phyloP scores from a whole-genome alignment of 2,329 filamentous ascomycete species.

The Fusarium miscanthi region DNA sequence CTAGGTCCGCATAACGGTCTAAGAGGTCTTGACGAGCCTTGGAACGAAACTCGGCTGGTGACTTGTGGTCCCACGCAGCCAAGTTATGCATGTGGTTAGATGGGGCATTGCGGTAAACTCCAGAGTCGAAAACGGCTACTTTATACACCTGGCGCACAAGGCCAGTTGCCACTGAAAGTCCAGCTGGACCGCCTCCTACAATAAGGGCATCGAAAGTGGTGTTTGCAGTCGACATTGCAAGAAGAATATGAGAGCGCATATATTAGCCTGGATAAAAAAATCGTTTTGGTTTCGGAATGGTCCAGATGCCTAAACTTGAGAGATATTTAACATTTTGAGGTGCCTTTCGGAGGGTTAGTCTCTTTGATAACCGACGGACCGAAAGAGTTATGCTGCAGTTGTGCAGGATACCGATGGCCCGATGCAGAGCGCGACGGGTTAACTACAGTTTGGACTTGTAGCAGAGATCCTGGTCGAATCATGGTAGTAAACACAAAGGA shows the following conservation, averaged over 20 bases:
- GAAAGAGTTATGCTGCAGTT: background rate
- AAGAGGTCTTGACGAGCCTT: background rate
- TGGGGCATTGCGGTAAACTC: constrained; percentile 53
- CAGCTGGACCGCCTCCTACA: background rate
- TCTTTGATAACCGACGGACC: background rate
- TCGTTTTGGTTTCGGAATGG: too few relatives aligned
- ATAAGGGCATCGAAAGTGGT: background rate
- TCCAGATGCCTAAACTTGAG: background rate
- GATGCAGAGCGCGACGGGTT: background rate
- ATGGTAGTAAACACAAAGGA: background rate
- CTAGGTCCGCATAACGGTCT: background rate
- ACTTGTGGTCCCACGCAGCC: constrained; percentile 15
- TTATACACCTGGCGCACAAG: background rate
- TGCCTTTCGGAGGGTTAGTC: background rate
- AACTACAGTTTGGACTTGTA: too few relatives aligned
- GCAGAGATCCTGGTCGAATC: too few relatives aligned
- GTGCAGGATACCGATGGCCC: background rate
- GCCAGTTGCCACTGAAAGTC: background rate
- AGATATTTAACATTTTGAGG: background rate
- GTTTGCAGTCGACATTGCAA: background rate
- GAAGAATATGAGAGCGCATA: background rate
- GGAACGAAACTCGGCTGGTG: background rate
- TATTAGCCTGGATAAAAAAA: background rate
- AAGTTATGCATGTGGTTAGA: constrained; percentile 57
- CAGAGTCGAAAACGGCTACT: background rate